Evolutionary conservation across 352 stramenopile species (phyloP).

Genomic region (Globisporangium cystogenes): DNA sequence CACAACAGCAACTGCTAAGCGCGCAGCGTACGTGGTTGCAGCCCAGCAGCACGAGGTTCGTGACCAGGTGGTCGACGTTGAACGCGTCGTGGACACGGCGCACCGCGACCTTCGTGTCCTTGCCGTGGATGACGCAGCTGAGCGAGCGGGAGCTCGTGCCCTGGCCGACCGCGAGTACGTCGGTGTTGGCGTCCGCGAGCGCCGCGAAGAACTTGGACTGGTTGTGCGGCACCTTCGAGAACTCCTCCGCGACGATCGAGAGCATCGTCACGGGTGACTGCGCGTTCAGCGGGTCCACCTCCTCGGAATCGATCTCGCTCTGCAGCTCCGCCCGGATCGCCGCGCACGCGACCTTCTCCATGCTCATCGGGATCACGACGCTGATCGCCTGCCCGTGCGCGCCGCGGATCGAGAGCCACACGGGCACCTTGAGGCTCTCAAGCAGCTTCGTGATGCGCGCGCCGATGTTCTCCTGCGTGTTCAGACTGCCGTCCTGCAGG

Average conservation of each 20-base stretch:
- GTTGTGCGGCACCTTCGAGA: slow-evolving; percentile 66
- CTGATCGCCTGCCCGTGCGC: slow-evolving; percentile 79
- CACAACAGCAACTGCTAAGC: neutral
- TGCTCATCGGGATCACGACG: slow-evolving; percentile 51
- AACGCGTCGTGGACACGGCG: slow-evolving; percentile 76
- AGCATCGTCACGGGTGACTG: slow-evolving; percentile 78
- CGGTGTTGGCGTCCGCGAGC: slow-evolving; percentile 56
- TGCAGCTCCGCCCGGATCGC: slow-evolving; percentile 56
- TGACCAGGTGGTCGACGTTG: slow-evolving; percentile 72
- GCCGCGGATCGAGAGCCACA: slow-evolving; percentile 78
- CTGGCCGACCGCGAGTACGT: slow-evolving; percentile 70
- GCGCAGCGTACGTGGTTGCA: slow-evolving; percentile 53
- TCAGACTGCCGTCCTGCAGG: slow-evolving; percentile 55
- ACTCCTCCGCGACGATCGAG: slow-evolving; percentile 75
- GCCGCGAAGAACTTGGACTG: slow-evolving; percentile 78
- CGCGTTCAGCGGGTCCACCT: slow-evolving; percentile 66
- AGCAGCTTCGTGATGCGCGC: slow-evolving; percentile 69
- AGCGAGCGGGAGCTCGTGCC: slow-evolving; percentile 75
- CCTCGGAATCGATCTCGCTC: slow-evolving; percentile 52
- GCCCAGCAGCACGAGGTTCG: slow-evolving; percentile 62
- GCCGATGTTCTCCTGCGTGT: slow-evolving; percentile 62
- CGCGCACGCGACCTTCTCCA: slow-evolving; percentile 23
- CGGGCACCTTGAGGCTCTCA: slow-evolving; percentile 52
- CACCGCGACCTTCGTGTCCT: slow-evolving; percentile 70
- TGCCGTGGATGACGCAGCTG: slow-evolving; percentile 65